Percentiles rank a stretch among this genome's conserved stretches.
Conservation (phyloP, 495 filamentous ascomycete species). For the Penicillium crystallinum region DNA sequence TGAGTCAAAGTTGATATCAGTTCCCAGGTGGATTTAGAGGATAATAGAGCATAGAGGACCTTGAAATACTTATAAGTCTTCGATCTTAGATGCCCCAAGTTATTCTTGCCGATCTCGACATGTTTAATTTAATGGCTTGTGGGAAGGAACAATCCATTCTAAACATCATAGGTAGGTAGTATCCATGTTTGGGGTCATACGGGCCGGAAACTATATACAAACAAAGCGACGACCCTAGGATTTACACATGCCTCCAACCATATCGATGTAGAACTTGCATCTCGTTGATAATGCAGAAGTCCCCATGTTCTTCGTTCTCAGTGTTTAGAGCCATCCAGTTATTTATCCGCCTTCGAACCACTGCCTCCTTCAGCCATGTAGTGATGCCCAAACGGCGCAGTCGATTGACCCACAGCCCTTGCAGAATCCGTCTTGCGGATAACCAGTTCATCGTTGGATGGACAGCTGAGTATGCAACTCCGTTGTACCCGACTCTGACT, state of each 20-base stretch:
- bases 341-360: conserved; percentile 35
- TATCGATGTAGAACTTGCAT: conserved; percentile 74
- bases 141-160: too few species aligned
- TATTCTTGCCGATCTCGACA: too few species aligned
- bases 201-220: not conserved
- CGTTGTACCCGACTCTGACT: conserved; percentile 69
- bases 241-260: conserved; percentile 67
- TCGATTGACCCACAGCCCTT: conserved; percentile 56
- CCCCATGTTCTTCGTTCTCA: conserved; percentile 48
- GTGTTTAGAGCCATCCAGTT: conserved; percentile 34
- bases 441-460: conserved; percentile 42
- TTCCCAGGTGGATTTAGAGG: too few species aligned
- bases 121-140: too few species aligned
- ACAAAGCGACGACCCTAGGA: not conserved
- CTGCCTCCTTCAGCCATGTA: conserved; percentile 31
- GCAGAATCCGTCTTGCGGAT: conserved; percentile 23
- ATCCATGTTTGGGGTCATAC: too few species aligned
- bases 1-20: too few species aligned
- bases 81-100: too few species aligned
- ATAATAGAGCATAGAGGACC: too few species aligned
- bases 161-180: too few species aligned
- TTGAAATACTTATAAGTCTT: too few species aligned
- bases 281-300: conserved; percentile 70
- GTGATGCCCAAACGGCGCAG: conserved; percentile 45
- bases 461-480: conserved; percentile 51